Evolutionary conservation across 352 stramenopile genomes (phyloP).

Genomic region (Globisporangium canariense): DNA sequence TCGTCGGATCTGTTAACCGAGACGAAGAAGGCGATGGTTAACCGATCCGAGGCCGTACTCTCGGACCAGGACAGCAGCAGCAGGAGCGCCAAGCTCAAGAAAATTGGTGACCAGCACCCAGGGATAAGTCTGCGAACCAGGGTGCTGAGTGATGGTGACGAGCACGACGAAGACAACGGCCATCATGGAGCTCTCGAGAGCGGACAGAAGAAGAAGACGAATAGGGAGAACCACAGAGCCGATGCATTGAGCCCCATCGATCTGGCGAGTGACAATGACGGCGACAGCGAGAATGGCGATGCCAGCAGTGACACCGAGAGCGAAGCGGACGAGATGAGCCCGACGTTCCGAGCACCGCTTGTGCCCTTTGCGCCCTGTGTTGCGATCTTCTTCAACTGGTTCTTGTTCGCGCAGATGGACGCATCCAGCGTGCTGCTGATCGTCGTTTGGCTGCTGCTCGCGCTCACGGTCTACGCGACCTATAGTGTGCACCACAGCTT

Average conservation of each 20-base stretch:
- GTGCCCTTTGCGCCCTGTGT: slow-evolving; percentile 78
- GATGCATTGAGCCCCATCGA: slow-evolving; percentile 3
- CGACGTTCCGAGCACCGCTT: slow-evolving; percentile 60
- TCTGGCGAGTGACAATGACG: slow-evolving; percentile 2
- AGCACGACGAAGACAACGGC: slow-evolving; percentile 20
- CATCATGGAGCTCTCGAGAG: slow-evolving; percentile 10
- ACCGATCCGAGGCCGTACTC: slow-evolving; percentile 4
- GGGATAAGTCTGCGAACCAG: slow-evolving; percentile 5
- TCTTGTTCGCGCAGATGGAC: slow-evolving; percentile 82
- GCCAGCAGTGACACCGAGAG: background rate
- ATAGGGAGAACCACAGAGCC: background rate
- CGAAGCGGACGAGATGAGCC: background rate
- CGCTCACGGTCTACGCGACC: slow-evolving; percentile 57
- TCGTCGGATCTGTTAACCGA: background rate
- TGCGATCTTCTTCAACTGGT: slow-evolving; percentile 89
- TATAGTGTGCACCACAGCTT: slow-evolving; percentile 77
- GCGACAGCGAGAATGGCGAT: background rate
- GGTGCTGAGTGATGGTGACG: slow-evolving; percentile 18
- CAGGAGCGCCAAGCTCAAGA: background rate
- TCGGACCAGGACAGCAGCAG: background rate
- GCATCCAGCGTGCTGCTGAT: slow-evolving; percentile 59
- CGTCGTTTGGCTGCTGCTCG: slow-evolving; percentile 61
- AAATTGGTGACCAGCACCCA: slow-evolving; percentile 5
- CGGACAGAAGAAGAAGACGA: slow-evolving; percentile 17
- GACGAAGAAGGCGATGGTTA: slow-evolving; percentile 1